Evolutionary conservation across 495 filamentous ascomycete species (phyloP).

Genomic region (Podospora comata): DNA sequence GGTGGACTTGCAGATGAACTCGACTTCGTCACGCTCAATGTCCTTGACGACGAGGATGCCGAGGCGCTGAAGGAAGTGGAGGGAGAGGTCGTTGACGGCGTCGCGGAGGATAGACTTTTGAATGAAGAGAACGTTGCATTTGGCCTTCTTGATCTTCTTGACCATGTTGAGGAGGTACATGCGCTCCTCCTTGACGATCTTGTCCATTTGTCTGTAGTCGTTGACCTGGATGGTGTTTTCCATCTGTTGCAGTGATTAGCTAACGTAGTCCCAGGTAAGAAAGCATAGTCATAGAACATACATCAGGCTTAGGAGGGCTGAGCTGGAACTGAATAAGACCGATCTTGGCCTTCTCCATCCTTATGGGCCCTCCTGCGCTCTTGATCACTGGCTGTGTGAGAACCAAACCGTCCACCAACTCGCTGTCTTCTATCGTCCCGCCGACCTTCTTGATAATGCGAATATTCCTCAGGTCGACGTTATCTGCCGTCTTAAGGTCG

Average conservation of each 20-base stretch:
- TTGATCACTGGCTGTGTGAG: slow-evolving; percentile 92
- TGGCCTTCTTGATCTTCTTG: slow-evolving; percentile 99
- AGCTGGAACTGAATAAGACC: slow-evolving; percentile 98
- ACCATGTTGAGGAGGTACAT: slow-evolving; percentile 97
- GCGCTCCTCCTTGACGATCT: slow-evolving; percentile 98
- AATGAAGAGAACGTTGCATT: slow-evolving; percentile 97
- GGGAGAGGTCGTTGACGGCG: slow-evolving; percentile 92
- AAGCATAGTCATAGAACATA: slow-evolving; percentile 42
- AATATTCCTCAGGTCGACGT: slow-evolving; percentile 94
- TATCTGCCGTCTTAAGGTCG: slow-evolving; percentile 90
- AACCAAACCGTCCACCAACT: slow-evolving; percentile 93
- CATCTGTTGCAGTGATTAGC: slow-evolving; percentile 60
- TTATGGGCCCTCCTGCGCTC: slow-evolving; percentile 81
- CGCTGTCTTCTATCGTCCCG: slow-evolving; percentile 96
- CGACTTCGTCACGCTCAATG: slow-evolving; percentile 96
- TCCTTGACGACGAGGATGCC: slow-evolving; percentile 96
- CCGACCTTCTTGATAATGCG: slow-evolving; percentile 96
- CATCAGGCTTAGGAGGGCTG: slow-evolving; percentile 95
- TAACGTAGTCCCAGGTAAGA: background rate
- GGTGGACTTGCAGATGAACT: slow-evolving; percentile 97
- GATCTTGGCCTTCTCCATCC: slow-evolving; percentile 97
- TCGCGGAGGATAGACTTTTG: slow-evolving; percentile 98
- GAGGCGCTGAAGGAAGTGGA: slow-evolving; percentile 96
- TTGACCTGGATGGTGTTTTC: slow-evolving; percentile 99
- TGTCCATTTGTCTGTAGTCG: slow-evolving; percentile 99